Evolutionary conservation across 1,139 yeast genomes (phyloP), one percentile per base, ranked within the genome.

Genomic region (Scheffersomyces stambukii): DNA sequence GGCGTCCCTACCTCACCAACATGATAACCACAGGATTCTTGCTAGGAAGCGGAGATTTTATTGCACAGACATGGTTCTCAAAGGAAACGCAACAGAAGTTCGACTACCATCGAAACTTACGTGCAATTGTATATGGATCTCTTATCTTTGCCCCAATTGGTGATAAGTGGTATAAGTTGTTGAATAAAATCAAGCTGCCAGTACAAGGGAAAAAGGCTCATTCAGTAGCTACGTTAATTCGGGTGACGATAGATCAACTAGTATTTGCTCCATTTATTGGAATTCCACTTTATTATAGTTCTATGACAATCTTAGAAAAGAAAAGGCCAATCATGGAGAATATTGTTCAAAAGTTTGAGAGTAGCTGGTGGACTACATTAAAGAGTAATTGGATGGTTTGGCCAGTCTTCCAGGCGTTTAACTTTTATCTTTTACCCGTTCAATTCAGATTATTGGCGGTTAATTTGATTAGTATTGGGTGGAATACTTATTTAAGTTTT

Each of bases 401-500:
- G 96, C 96, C 96, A 0, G 60, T 74, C 0, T 79, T 88, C 45
- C 96, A 88, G 54, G 38, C 73, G 28, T 45, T 77, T 34, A 89
- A 89, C 53, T 84, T 89, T 46, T 67, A 74, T 25, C 45, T 81
- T 9, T 71, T 84, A 4, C 95, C 96, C 0, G 73, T 79, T 3
- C 76, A 76, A 24, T 74, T 73, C 44, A 69, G 95, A 21, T 57
- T 88, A 32, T 45, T 83, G 27, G 66, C 78, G 4, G 95, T 83
- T 21, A 85, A 86, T 45, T 41, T 77, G 3, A 69, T 84, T 14
- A 77, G 93, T 30, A 75, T 88, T 18, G 78, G 81, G 4, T 89
- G 96, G 96, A 89, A 88, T 51, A 76, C 91, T 12, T 86, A 72
- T 48, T 53, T 88, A 43, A 81, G 93, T 27, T 64, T 64, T 41